These are phyloP conservation scores for Ogataea parapolymorpha DNA, from an alignment of 805 yeast species.

Conservation along the genomic window DNA sequence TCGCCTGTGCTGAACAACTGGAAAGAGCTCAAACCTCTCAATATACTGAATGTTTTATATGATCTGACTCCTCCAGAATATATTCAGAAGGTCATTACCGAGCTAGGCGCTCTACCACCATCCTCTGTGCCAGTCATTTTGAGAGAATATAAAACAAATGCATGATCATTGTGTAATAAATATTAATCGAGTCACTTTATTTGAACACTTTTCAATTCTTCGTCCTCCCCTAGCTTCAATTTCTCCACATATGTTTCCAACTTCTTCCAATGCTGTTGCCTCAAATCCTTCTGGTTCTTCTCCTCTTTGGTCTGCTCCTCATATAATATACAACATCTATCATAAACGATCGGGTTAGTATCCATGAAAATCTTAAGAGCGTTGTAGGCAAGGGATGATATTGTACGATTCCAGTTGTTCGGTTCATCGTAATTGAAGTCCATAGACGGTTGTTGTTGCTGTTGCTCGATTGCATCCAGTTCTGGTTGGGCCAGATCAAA, in stretches of 20 bases:
- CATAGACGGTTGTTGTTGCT: conserved; percentile 27
- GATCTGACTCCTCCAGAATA: conserved; percentile 93
- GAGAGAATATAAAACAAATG: conserved; percentile 75
- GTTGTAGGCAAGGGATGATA: conserved; percentile 84
- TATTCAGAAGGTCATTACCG: conserved; percentile 92
- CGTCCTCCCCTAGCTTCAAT: conserved; percentile 28
- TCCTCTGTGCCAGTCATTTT: conserved; percentile 97
- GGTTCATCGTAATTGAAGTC: conserved; percentile 42
- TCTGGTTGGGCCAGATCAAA: conserved; percentile 68
- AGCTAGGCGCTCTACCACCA: conserved; percentile 94
- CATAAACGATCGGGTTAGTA: conserved; percentile 85
- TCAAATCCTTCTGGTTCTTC: conserved; percentile 55
- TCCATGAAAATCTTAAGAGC: conserved; percentile 92
- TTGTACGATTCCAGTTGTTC: conserved; percentile 88
- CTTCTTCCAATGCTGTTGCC: conserved; percentile 68
- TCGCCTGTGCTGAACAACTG: conserved; percentile 53
- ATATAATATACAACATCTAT: conserved; percentile 86
- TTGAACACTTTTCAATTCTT: conserved; percentile 53
- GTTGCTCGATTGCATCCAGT: conserved; percentile 30
- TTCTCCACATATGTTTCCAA: conserved; percentile 57
- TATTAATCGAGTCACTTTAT: conserved; percentile 31
- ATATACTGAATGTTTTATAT: conserved; percentile 80
- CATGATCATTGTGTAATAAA: conserved; percentile 13
- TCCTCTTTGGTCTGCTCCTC: conserved; percentile 77
- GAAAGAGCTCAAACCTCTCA: conserved; percentile 60